These are phyloP conservation scores for Tranzscheliella williamsii DNA, from an alignment of 1,284 basidiomycete species.

Conservation along the genomic window DNA sequence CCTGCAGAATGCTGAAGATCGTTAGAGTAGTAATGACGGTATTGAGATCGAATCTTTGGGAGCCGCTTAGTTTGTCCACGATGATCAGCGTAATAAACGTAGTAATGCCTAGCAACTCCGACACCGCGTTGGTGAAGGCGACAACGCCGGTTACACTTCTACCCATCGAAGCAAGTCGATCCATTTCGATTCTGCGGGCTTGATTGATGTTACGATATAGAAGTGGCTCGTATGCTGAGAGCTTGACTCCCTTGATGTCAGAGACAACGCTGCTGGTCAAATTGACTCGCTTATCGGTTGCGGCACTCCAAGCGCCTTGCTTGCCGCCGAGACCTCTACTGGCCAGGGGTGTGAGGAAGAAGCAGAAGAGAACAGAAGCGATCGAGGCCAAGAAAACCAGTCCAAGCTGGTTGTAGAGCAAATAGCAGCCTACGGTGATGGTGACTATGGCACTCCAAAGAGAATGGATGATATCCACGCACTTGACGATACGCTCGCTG, in stretches of 20 bases:
- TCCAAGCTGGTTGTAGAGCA: conserved; percentile 45
- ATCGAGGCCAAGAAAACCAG: conserved; percentile 46
- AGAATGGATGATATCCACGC: conserved; percentile 28
- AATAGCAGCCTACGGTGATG: conserved; percentile 41
- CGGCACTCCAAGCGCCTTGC: conserved; percentile 41
- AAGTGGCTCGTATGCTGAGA: conserved; percentile 48
- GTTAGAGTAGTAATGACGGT: conserved; percentile 50
- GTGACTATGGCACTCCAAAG: conserved; percentile 47
- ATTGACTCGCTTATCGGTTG: conserved; percentile 47
- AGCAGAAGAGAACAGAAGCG: conserved; percentile 25
- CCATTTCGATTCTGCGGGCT: conserved; percentile 36
- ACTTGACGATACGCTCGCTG: conserved; percentile 46
- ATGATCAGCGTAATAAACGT: conserved; percentile 40
- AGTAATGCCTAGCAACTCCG: conserved; percentile 24
- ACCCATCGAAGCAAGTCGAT: conserved; percentile 1
- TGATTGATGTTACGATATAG: conserved; percentile 31
- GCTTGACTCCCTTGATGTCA: conserved; percentile 55
- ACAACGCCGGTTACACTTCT: conserved; percentile 32
- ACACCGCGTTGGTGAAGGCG: conserved; percentile 18
- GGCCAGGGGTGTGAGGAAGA: conserved; percentile 33
- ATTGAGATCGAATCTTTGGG: conserved; percentile 38
- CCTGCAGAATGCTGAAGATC: conserved; percentile 36
- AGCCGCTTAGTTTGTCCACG: conserved; percentile 23
- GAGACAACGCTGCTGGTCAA: conserved; percentile 33
- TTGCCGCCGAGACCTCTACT: conserved; percentile 30